Evolutionary conservation across 331 rosid genomes (phyloP).

Genomic region (Spiraea crenata): DNA sequence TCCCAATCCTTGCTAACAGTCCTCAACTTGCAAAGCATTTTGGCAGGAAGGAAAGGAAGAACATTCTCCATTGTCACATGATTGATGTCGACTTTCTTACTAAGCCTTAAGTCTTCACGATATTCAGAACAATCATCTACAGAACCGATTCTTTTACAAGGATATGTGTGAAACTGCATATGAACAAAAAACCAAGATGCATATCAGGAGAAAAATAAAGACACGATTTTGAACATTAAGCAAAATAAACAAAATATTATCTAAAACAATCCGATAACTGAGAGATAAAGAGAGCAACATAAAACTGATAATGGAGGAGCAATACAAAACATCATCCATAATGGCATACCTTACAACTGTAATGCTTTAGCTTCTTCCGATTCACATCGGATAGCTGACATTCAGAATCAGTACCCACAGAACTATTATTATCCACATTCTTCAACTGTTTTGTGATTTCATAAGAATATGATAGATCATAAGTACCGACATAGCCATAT

Average conservation of each 20-base stretch:
- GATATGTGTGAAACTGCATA: conserved; percentile 10
- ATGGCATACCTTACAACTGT: neutral
- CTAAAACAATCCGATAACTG: neutral
- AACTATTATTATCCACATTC: neutral
- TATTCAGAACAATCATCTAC: neutral
- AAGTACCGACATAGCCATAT: neutral
- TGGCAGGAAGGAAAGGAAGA: conserved; percentile 44
- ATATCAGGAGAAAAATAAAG: neutral
- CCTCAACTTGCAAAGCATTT: conserved; percentile 41
- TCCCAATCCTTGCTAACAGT: conserved; percentile 40
- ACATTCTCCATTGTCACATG: conserved; percentile 19
- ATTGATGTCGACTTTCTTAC: conserved; percentile 11
- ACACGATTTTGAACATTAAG: neutral
- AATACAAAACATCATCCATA: neutral
- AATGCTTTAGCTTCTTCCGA: neutral
- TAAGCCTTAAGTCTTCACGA: neutral
- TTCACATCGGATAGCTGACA: neutral
- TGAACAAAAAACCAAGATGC: neutral
- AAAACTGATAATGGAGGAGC: too few species aligned
- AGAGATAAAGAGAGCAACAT: neutral
- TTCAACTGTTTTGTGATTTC: neutral
- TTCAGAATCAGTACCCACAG: neutral
- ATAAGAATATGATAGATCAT: neutral
- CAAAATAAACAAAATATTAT: neutral
- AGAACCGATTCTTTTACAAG: neutral